phyloP scores from a whole-genome alignment of 2,329 filamentous ascomycete species.

The Pseudocercospora vitis region DNA sequence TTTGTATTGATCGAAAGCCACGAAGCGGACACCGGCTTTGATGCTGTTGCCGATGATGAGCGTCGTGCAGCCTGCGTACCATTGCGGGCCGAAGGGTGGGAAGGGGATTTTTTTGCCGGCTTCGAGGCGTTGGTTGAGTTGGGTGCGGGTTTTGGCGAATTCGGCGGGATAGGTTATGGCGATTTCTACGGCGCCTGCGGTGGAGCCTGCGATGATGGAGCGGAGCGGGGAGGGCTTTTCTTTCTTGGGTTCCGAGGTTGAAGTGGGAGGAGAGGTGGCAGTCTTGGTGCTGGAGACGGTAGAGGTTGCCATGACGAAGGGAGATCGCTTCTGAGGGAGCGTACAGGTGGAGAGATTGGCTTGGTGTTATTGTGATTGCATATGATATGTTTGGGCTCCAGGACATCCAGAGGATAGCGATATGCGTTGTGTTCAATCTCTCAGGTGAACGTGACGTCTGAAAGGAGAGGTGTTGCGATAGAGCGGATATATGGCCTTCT shows the following conservation, averaged over 20 bases:
- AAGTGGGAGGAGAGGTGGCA: constrained; percentile 10
- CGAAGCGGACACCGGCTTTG: constrained; percentile 94
- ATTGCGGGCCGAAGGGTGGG: constrained; percentile 89
- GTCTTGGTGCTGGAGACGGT: constrained; percentile 28
- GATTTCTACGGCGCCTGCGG: constrained; percentile 94
- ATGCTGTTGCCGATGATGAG: constrained; percentile 94
- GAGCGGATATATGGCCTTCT: too few relatives aligned
- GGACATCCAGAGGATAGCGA: too few relatives aligned
- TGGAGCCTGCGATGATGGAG: constrained; percentile 86
- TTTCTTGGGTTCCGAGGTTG: constrained; percentile 26
- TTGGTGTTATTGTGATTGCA: too few relatives aligned
- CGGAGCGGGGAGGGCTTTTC: constrained; percentile 73
- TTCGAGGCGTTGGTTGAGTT: constrained; percentile 82
- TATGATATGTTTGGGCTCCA: too few relatives aligned
- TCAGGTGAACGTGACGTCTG: too few relatives aligned
- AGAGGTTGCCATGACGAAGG: constrained; percentile 20
- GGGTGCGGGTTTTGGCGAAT: constrained; percentile 93
- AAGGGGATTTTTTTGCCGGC: constrained; percentile 86
- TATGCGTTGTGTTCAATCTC: too few relatives aligned
- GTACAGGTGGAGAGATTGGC: background rate
- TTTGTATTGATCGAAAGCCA: constrained; percentile 96
- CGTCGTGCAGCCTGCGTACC: constrained; percentile 98
- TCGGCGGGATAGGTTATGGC: constrained; percentile 93
- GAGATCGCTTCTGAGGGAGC: background rate
- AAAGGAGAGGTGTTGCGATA: too few relatives aligned